These are phyloP conservation scores for Friedmanniomyces endolithicus DNA, from an alignment of 495 filamentous ascomycete species.

Conservation along the genomic window DNA sequence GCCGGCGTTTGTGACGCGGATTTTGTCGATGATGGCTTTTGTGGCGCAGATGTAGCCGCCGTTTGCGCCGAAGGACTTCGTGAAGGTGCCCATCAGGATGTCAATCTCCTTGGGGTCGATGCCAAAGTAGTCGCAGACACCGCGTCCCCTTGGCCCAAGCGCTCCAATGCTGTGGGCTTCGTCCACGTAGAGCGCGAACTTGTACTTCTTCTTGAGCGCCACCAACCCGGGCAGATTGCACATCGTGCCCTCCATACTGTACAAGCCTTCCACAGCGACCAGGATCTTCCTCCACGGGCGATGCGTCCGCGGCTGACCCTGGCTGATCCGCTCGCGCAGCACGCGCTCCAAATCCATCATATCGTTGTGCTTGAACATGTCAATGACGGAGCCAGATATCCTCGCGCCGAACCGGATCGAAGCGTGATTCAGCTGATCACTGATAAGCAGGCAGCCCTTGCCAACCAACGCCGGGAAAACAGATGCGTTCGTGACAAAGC, in stretches of 20 bases:
- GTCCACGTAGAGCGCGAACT: slow-evolving; percentile 88
- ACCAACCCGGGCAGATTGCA: slow-evolving; percentile 82
- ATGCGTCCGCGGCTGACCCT: slow-evolving; percentile 92
- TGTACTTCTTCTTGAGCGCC: slow-evolving; percentile 82
- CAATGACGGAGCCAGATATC: slow-evolving; percentile 85
- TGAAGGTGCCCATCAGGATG: slow-evolving; percentile 95
- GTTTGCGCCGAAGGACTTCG: slow-evolving; percentile 97
- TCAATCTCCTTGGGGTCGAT: slow-evolving; percentile 81
- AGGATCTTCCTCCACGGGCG: slow-evolving; percentile 98
- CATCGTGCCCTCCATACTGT: slow-evolving; percentile 99
- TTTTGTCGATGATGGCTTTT: slow-evolving; percentile 82
- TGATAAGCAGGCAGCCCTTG: slow-evolving; percentile 86
- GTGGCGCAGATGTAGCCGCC: slow-evolving; percentile 90
- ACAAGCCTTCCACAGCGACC: slow-evolving; percentile 89
- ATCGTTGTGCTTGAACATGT: slow-evolving; percentile 95
- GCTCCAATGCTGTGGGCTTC: slow-evolving; percentile 96
- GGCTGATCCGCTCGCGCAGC: slow-evolving; percentile 82
- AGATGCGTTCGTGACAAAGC: slow-evolving; percentile 85
- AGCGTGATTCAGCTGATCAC: slow-evolving; percentile 93
- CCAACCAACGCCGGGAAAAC: slow-evolving; percentile 81
- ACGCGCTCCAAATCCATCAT: slow-evolving; percentile 73
- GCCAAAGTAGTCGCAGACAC: slow-evolving; percentile 94
- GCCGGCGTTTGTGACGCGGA: slow-evolving; percentile 72
- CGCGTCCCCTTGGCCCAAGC: slow-evolving; percentile 72
- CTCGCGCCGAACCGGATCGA: slow-evolving; percentile 92